These are phyloP conservation scores for Linum lewisii DNA, from an alignment of 345 rosid species.

Conservation along the genomic window DNA sequence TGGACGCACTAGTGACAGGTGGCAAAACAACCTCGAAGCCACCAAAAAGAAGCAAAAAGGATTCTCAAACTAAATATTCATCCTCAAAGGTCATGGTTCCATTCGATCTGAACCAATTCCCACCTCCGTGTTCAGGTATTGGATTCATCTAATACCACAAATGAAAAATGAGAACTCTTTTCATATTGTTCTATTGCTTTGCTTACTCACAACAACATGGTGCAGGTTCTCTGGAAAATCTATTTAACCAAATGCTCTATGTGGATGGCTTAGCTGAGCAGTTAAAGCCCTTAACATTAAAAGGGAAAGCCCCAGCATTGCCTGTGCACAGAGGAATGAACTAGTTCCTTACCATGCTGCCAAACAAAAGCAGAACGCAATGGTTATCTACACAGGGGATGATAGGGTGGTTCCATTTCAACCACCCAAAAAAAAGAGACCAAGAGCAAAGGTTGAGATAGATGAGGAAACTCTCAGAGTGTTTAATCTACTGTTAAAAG, in stretches of 20 bases:
- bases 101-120: conserved; percentile 18
- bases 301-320: conserved; percentile 6
- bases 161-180: background rate
- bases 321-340: conserved; percentile 31
- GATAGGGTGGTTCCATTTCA: conserved; percentile 14
- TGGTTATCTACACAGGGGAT: conserved; percentile 13
- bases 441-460: conserved; percentile 20
- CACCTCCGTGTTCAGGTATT: conserved; percentile 37
- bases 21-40: conserved; percentile 26
- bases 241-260: background rate
- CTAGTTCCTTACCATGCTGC: conserved; percentile 34
- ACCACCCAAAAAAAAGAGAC: conserved; percentile 10
- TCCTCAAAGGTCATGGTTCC: conserved; percentile 18
- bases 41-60: conserved; percentile 42
- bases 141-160: conserved; percentile 3
- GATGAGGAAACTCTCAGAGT: conserved; percentile 27
- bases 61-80: conserved; percentile 18
- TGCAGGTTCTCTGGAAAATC: conserved; percentile 15
- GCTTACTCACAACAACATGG: conserved; percentile 9
- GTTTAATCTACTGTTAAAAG: conserved; percentile 19
- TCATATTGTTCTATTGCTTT: background rate
- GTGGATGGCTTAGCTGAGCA: conserved; percentile 11
- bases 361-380: conserved; percentile 11
- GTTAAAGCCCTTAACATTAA: conserved; percentile 13
- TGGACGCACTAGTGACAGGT: conserved; percentile 21